These are phyloP conservation scores for Venustampulla echinocandica DNA, from an alignment of 495 filamentous ascomycete species.

Conservation along the genomic window DNA sequence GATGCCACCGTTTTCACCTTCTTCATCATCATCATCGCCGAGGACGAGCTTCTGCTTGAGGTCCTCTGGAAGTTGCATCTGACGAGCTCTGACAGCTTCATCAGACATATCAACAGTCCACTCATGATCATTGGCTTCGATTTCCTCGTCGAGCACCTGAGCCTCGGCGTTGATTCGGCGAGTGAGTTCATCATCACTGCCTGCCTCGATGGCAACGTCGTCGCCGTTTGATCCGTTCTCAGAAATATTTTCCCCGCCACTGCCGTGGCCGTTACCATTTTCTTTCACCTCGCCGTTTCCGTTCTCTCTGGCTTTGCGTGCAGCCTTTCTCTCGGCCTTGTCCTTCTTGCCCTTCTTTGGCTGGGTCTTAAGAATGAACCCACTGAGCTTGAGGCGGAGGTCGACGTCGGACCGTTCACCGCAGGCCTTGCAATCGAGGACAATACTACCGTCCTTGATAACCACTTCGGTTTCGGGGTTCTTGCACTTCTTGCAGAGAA, in stretches of 20 bases:
- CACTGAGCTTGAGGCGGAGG: constrained; percentile 87
- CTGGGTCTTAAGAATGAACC: constrained; percentile 93
- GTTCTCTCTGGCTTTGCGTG: constrained; percentile 74
- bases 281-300: constrained; percentile 38
- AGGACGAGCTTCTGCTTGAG: constrained; percentile 83
- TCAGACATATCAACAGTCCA: constrained; percentile 95
- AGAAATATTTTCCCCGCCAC: constrained; percentile 57
- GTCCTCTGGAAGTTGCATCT: constrained; percentile 79
- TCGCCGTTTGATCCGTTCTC: constrained; percentile 62
- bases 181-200: constrained; percentile 87
- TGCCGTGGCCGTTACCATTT: constrained; percentile 49
- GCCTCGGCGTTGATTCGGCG: constrained; percentile 81
- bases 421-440: constrained; percentile 97
- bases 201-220: constrained; percentile 62
- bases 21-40: constrained; percentile 76
- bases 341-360: constrained; percentile 89
- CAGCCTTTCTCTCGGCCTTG: constrained; percentile 84
- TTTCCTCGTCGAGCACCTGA: constrained; percentile 56
- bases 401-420: constrained; percentile 88
- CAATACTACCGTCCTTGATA: constrained; percentile 84
- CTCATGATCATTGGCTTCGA: constrained; percentile 70
- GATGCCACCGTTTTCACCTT: constrained; percentile 65
- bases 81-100: constrained; percentile 89
- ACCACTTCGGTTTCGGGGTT: constrained; percentile 95
- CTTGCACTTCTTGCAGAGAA: constrained; percentile 99